Base-by-base conservation (phyloP, 2,329 filamentous ascomycete species). In the Apiospora arundinis region DNA sequence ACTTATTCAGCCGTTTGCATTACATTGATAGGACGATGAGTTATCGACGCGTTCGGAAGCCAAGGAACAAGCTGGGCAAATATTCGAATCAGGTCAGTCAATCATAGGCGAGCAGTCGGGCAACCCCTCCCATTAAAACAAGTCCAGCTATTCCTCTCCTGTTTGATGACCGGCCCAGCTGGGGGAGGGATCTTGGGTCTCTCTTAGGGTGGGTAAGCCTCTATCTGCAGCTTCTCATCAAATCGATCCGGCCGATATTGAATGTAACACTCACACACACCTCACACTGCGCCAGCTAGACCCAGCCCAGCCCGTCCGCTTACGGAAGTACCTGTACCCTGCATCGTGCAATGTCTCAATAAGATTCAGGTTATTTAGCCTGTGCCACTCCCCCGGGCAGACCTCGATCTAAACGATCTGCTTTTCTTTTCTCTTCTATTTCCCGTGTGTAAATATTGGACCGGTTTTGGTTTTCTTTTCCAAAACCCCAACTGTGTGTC, bases 351-450 rank as follows among this genome's bases (percentile, higher is more conserved):
- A n/a, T 63, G 56, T 63, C 56, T 63, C 56, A 40, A 37, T 37
- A 60, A 60, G 48, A 23, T 56, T 25, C 12, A 28, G 56, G n/a
- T 63, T 63, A 63, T 63, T 63, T 63, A 63, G 56, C 32, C 56
- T 63, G 56, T 63, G 56, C 56, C 56, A 63, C 56, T 63, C 56
- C 56, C 56, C 32, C 56, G 56, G 52, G 56, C 56, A 63, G 14
- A 16, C 32, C 56, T 40, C 32, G 32, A n/a, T 40, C 18, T 40
- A 21, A n/a, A 11, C 18, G 32, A 12, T 40, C 56, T 56, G 18
- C 32, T 63, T 60, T 63, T 40, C 56, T 40, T 63, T 63, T 63
- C 32, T 32, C 8, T 63, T 32, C 32, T 12, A 21, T 14, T 40
- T 40, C 56, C 56, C 56, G 56, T 23, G 56, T 40, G 32, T 12